These are phyloP conservation scores for Sequoia sempervirens DNA, from an alignment of 75 land plant species.

Conservation along the genomic window DNA sequence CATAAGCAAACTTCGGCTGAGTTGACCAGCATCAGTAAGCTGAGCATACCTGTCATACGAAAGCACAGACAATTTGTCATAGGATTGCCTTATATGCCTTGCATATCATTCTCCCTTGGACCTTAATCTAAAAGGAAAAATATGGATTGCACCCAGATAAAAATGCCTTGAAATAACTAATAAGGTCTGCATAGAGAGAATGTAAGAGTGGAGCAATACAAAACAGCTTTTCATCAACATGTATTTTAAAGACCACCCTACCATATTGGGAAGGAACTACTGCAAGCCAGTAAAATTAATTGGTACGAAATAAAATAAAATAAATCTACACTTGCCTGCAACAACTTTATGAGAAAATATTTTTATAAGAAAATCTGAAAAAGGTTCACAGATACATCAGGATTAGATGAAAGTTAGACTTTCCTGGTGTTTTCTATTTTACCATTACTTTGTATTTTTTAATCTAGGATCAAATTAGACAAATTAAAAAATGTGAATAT, in stretches of 20 bases:
- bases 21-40: slow-evolving; percentile 97
- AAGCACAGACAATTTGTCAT: background rate
- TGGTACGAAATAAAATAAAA: background rate
- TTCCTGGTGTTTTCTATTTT: too few species aligned
- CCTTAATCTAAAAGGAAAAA: background rate
- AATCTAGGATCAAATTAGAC: too few species aligned
- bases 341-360: too few species aligned
- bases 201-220: background rate
- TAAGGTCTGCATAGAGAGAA: background rate
- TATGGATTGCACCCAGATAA: background rate
- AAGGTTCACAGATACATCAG: too few species aligned
- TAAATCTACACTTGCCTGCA: background rate
- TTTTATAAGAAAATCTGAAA: too few species aligned
- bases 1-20: slow-evolving; percentile 77
- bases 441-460: too few species aligned
- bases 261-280: background rate
- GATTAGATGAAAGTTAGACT: too few species aligned
- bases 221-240: background rate
- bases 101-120: background rate
- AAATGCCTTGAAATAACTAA: background rate
- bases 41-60: slow-evolving; percentile 70
- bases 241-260: background rate
- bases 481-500: too few species aligned
- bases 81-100: background rate
- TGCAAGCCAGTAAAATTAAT: background rate